Conservation (phyloP, 1,284 basidiomycete species). For the Kalmanozyma brasiliensis region DNA sequence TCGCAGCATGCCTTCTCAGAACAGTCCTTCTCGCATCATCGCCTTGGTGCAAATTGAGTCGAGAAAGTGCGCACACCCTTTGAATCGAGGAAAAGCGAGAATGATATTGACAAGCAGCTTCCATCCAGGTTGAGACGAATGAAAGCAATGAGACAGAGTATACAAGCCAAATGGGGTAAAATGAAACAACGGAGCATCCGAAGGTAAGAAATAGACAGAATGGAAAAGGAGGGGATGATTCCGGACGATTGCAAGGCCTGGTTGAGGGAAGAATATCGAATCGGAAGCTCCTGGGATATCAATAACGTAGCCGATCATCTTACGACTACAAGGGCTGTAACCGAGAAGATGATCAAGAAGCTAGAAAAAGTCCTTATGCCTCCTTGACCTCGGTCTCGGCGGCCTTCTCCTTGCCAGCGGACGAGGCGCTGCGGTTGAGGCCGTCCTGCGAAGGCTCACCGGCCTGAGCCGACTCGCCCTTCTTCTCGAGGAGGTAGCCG, state of each 20-base stretch:
- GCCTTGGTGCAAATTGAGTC: neutral
- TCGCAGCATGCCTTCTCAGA: neutral
- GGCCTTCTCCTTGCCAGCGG: constrained; percentile 54
- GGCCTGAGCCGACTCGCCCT: constrained; percentile 50
- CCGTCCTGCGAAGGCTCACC: constrained; percentile 60
- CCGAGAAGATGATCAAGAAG: too few relatives aligned
- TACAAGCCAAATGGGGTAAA: constrained; percentile 1
- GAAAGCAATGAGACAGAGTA: constrained; percentile 1
- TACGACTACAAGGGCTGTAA: too few relatives aligned
- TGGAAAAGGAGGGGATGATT: constrained; percentile 1
- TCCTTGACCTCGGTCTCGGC: constrained; percentile 48
- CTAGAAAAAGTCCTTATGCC: too few relatives aligned
- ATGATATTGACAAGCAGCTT: constrained; percentile 25
- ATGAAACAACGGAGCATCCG: constrained; percentile 41
- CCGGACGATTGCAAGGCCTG: constrained; percentile 14
- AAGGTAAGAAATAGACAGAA: constrained; percentile 4
- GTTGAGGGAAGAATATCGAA: constrained; percentile 12
- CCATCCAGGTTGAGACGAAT: constrained; percentile 8
- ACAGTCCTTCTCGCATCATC: constrained; percentile 3
- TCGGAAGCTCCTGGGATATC: constrained; percentile 51
- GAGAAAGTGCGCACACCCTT: too few relatives aligned
- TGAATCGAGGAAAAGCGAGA: neutral
- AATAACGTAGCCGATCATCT: constrained; percentile 21
- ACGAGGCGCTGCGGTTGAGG: constrained; percentile 44
- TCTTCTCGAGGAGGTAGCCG: constrained; percentile 76